Evolutionary conservation across 805 yeast genomes (phyloP).

Genomic region (Yamadazyma ubonensis): DNA sequence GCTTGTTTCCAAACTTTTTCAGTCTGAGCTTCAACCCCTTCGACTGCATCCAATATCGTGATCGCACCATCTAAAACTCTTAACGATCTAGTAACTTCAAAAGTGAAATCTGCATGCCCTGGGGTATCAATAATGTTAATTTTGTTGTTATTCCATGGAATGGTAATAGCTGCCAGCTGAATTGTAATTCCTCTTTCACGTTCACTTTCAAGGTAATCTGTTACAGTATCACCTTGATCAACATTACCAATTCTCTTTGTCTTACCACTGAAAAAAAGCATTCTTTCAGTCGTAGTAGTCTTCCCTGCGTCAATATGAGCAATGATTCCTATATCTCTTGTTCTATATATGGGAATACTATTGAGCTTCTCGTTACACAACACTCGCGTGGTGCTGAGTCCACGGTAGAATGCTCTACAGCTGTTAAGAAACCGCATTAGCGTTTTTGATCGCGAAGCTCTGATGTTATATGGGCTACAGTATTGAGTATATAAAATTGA

Average conservation of each 20-base stretch:
- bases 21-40: constrained; percentile 98
- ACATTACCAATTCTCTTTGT: constrained; percentile 85
- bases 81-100: constrained; percentile 86
- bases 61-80: constrained; percentile 94
- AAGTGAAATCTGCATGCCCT: constrained; percentile 96
- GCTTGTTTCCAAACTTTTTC: constrained; percentile 97
- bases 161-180: constrained; percentile 91
- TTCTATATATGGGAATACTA: constrained; percentile 24
- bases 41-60: constrained; percentile 89
- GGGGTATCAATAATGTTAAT: constrained; percentile 95
- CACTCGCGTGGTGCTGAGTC: background rate
- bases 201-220: constrained; percentile 88
- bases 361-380: constrained; percentile 4
- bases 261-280: constrained; percentile 86
- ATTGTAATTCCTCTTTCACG: constrained; percentile 93
- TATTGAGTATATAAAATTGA: background rate
- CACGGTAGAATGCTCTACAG: background rate
- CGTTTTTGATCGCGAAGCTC: background rate
- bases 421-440: background rate
- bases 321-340: constrained; percentile 90
- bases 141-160: constrained; percentile 76
- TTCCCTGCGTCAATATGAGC: constrained; percentile 99
- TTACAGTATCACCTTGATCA: constrained; percentile 94
- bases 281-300: constrained; percentile 94
- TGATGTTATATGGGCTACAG: background rate